A percentile compares a stretch with the other conserved stretches of the same genome.
Conservation (phyloP, 176 grass and related monocot species). For the Thalia dealbata region DNA sequence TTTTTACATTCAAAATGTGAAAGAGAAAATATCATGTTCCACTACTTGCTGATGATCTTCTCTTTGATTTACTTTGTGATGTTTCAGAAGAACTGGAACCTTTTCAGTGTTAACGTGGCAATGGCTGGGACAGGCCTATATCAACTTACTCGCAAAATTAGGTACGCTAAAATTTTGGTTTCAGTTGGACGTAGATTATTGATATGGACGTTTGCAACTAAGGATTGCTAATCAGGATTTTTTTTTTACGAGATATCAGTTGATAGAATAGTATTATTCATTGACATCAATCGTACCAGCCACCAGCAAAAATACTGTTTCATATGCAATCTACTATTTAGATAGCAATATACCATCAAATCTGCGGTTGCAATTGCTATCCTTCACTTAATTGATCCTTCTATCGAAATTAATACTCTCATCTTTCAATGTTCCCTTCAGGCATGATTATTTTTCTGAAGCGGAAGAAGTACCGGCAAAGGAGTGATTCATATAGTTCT, state of each 20-base stretch:
- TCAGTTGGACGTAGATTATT: neutral
- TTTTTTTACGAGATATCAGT: neutral
- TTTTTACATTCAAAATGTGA: too few relatives aligned
- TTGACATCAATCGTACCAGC: neutral
- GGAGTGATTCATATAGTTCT: neutral
- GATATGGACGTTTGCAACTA: neutral
- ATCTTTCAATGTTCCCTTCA: neutral
- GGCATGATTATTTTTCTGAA: conserved; percentile 21
- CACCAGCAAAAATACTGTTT: neutral
- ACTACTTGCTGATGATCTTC: neutral
- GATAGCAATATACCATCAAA: neutral
- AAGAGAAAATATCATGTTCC: too few relatives aligned
- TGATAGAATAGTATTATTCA: neutral
- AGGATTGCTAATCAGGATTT: neutral
- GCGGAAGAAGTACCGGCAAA: conserved; percentile 6
- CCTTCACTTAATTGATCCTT: neutral
- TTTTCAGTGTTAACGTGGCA: conserved; percentile 24
- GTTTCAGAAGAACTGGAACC: conserved; percentile 31
- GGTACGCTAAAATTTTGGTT: conserved; percentile 15
- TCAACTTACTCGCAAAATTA: conserved; percentile 28
- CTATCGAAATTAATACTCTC: neutral
- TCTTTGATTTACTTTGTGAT: conserved; percentile 2
- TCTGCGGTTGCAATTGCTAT: neutral
- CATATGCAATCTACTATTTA: neutral
- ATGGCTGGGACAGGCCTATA: conserved; percentile 30